These are phyloP conservation scores for Piloderma croceum DNA, from an alignment of 768 basidiomycete genomes.

Conservation along the genomic window DNA sequence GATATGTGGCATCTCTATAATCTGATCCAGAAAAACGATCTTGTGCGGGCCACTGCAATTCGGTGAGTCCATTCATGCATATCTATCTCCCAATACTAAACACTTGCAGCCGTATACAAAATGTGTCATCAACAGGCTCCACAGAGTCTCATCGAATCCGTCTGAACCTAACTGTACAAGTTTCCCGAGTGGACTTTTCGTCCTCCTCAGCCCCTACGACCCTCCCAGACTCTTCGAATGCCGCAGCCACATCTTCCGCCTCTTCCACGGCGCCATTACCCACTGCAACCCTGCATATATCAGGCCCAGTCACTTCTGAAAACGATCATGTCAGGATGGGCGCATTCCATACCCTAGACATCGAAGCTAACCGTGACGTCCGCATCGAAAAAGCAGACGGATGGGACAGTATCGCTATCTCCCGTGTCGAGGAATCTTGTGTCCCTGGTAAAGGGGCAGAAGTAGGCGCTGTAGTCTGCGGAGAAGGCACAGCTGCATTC, in stretches of 20 bases:
- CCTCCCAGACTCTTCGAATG: constrained; percentile 27
- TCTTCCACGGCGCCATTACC: constrained; percentile 33
- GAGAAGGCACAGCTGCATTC: constrained; percentile 92
- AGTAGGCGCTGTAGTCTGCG: constrained; percentile 91
- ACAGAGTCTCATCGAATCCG: constrained; percentile 87
- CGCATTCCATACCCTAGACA: constrained; percentile 89
- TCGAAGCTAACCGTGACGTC: constrained; percentile 88
- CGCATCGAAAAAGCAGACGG: constrained; percentile 81
- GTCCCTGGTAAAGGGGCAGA: constrained; percentile 94
- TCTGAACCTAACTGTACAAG: constrained; percentile 77
- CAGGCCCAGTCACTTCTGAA: constrained; percentile 81
- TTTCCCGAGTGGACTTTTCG: constrained; percentile 76
- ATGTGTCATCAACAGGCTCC: constrained; percentile 86
- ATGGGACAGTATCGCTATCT: constrained; percentile 88
- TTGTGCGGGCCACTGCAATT: constrained; percentile 80
- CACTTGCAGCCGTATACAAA: constrained; percentile 70
- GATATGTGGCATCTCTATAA: constrained; percentile 99
- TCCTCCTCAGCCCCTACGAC: constrained; percentile 52
- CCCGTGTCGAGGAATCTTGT: constrained; percentile 81
- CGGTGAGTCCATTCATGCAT: constrained; percentile 40
- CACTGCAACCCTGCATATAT: constrained; percentile 71
- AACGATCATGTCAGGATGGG: constrained; percentile 88
- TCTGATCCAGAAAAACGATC: constrained; percentile 84
- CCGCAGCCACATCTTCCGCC: constrained; percentile 20
- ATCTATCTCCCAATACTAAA: constrained; percentile 1